Evolutionary conservation across 2,329 filamentous ascomycete genomes (phyloP), one percentile per base, ranked within the genome.

Genomic region (Pseudogymnoascus sp.): DNA sequence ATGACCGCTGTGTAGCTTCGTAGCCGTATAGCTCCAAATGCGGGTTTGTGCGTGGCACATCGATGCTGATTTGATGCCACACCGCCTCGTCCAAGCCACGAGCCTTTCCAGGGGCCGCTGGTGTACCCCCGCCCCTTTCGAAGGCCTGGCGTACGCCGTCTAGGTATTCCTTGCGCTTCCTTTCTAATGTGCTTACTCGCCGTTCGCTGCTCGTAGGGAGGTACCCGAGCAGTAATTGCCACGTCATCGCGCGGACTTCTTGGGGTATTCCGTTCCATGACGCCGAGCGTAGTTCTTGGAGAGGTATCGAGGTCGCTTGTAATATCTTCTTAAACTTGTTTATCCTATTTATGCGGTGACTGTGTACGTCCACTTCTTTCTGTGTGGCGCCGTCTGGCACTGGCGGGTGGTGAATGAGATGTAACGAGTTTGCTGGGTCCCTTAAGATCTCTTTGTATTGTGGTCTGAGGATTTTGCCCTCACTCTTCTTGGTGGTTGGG

Each of bases 1-100:
- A 79, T 0, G 92, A 97, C 62, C 93, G 82, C 74, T 99, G 95
- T 0, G 96, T 99, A 4, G 93, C 93, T 75, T 97, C 93, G 72
- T 96, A 97, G 67, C 91, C 85, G 76, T 99, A 99, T 0, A 99
- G 82, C 69, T 96, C 90, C 61, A 99, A 88, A 75, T 97, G 95
- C 9, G 95, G 95, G 72, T 96, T 97, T 3, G 95, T 99, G 60
- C 95, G 86, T 2, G 95, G 95, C 21, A 97, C 91, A 72, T 99
- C 95, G 71, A 99, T 99, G 75, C 92, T 97, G 76, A 99, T 97
- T 73, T 99, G 95, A 78, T 99, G 95, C 95, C 95, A 99, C 64
- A 99, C 87, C n/a, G 91, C 89, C 78, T 99, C 95, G 69, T 99
- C 96, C 16, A 99, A 78, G 1, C 93, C 93, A 65, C 84, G 77